Evolutionary conservation across 164 flowering plant species (phyloP).

Genomic region (Buxus sempervirens): DNA sequence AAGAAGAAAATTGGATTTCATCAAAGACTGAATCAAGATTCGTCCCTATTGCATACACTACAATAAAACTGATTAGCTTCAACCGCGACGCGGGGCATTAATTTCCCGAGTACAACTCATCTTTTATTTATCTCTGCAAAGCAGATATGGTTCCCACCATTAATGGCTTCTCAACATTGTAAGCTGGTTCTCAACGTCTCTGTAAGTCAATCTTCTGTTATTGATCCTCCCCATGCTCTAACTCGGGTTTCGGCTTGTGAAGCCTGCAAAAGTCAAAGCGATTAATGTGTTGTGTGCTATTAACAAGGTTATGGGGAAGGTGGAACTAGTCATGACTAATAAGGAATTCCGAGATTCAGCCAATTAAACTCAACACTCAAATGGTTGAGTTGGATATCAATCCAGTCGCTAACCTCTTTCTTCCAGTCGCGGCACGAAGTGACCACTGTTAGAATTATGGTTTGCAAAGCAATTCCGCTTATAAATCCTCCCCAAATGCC

Average conservation of each 20-base stretch:
- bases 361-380: not conserved
- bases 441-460: slow-evolving; percentile 40
- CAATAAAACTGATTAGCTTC: too few relatives aligned
- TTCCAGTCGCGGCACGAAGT: slow-evolving; percentile 47
- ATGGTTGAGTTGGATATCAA: too few relatives aligned
- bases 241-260: slow-evolving; percentile 50
- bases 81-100: too few relatives aligned
- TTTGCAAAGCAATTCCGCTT: slow-evolving; percentile 54
- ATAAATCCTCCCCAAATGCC: slow-evolving; percentile 73
- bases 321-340: not conserved
- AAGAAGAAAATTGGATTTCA: too few relatives aligned
- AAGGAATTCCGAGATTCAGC: not conserved
- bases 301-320: not conserved
- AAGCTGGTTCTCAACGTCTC: too few relatives aligned
- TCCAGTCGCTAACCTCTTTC: slow-evolving; percentile 34
- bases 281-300: not conserved
- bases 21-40: too few relatives aligned
- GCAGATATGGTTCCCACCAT: too few relatives aligned
- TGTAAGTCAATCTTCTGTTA: slow-evolving; percentile 16
- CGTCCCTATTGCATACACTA: too few relatives aligned
- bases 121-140: too few relatives aligned
- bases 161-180: too few relatives aligned
- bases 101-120: too few relatives aligned
- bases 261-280: slow-evolving; percentile 32
- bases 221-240: slow-evolving; percentile 55